Base-by-base conservation (phyloP, 2,329 filamentous ascomycete genomes). In the Ascocoryne sarcoides region DNA sequence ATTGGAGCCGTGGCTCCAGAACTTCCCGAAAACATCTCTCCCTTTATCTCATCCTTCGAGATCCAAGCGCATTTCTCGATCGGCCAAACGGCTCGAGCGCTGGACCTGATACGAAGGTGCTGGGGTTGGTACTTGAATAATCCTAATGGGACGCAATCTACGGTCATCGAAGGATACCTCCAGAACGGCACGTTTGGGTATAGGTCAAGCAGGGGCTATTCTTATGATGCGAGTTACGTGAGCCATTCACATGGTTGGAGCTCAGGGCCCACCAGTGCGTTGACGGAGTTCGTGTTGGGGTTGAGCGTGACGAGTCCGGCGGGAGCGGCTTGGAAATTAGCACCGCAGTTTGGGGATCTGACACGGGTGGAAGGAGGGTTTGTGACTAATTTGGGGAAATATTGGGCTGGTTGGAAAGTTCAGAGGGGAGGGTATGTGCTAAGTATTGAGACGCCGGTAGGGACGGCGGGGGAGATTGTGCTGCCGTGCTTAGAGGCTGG, bases 121-220 rank as follows among this genome's bases (percentile, higher is more conserved):
- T 80, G 76, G 75, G 76, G 76, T 3, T 78, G 73, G 73, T 78
- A 79, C 50, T 58, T 76, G 10, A 63, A 68, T 44, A 69, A 78
- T 39, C 64, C 67, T 0, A 71, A 75, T 48, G 74, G 74, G 5
- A 77, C 74, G 0, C 61, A 70, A 44, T 71, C 66, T 28, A 79
- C 76, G 1, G 66, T 76, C 5, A 66, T 78, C 19, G 76, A 80
- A 53, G 76, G 75, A 0, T 78, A 75, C 46, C 61, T 75, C 1
- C 55, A 55, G 0, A 65, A 79, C 45, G 73, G 72, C 1, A 69
- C 64, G 0, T 82, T 75, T 47, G 70, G 67, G 2, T 82, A 81
- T 51, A 64, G 74, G 2, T 64, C 61, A 21, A 60, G 66, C 35
- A 58, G 67, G 9, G 74, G 73, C 0, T 79, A 79, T 43, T 57